Conservation (phyloP, 768 basidiomycete species). For the Holtermannia corniformis region DNA sequence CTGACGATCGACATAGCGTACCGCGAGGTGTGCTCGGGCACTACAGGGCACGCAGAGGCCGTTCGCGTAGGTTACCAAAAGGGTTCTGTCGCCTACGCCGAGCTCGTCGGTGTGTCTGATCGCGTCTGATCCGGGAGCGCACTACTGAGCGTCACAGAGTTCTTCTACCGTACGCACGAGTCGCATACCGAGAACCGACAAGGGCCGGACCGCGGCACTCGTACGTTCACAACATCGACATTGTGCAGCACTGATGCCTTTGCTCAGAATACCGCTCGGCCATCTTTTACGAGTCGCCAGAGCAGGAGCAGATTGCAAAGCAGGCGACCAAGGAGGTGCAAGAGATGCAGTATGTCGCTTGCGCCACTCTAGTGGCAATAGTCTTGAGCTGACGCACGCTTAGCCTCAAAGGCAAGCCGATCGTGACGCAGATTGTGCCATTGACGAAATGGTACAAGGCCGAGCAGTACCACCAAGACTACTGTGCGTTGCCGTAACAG, state of each 20-base stretch:
- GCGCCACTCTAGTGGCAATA: neutral
- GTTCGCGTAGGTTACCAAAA: constrained; percentile 80
- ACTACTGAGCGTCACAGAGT: constrained; percentile 52
- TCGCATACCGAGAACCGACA: constrained; percentile 75
- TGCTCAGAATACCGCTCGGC: constrained; percentile 78
- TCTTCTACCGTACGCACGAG: constrained; percentile 91
- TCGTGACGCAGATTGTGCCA: constrained; percentile 64
- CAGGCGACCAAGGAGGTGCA: constrained; percentile 75
- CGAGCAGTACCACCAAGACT: constrained; percentile 48
- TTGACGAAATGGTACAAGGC: constrained; percentile 64
- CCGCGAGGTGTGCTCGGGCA: constrained; percentile 63
- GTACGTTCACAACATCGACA: constrained; percentile 43
- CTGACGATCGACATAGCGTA: constrained; percentile 45
- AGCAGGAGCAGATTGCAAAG: constrained; percentile 63
- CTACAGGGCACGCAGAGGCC: constrained; percentile 82
- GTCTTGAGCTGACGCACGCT: neutral
- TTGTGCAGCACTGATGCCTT: neutral
- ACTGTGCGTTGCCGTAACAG: constrained; percentile 43
- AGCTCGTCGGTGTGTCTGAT: constrained; percentile 65
- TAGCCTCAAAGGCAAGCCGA: constrained; percentile 56
- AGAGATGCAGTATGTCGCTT: constrained; percentile 59
- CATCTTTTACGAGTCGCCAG: constrained; percentile 69
- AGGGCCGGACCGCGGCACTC: constrained; percentile 66
- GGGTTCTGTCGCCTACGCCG: constrained; percentile 61
- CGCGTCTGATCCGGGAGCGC: neutral